A percentile compares a stretch with the other conserved stretches of the same genome.
phyloP scores from a whole-genome alignment of 768 basidiomycete genomes.

The Imleria badia region DNA sequence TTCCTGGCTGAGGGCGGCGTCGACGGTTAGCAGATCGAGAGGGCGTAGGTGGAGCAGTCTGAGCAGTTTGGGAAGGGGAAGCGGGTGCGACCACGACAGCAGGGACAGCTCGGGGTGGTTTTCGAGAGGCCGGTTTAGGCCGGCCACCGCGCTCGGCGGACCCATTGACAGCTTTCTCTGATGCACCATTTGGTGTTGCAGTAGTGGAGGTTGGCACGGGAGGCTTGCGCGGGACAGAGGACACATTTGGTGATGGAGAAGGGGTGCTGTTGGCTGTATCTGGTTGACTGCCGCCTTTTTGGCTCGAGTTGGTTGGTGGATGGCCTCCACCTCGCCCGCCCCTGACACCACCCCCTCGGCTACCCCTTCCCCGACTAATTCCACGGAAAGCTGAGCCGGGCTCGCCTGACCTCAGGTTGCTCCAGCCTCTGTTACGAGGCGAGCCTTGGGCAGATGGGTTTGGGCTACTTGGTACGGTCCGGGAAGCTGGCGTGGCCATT shows the following conservation, averaged over 20 bases:
- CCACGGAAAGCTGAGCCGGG: constrained; percentile 50
- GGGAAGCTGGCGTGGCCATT: constrained; percentile 46
- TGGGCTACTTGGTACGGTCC: constrained; percentile 27
- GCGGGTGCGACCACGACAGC: constrained; percentile 19
- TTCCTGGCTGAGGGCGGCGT: constrained; percentile 46
- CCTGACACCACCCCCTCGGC: constrained; percentile 32
- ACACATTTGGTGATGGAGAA: constrained; percentile 18
- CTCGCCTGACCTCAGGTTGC: constrained; percentile 38
- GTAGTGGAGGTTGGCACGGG: constrained; percentile 10
- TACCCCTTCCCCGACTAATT: constrained; percentile 37
- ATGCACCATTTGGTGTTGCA: constrained; percentile 19
- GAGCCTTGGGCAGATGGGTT: constrained; percentile 27
- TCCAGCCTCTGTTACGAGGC: constrained; percentile 45
- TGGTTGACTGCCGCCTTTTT: constrained; percentile 23
- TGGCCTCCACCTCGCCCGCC: constrained; percentile 31
- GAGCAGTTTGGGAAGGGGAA: constrained; percentile 22
- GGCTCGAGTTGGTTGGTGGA: constrained; percentile 20
- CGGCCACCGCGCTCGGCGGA: constrained; percentile 20
- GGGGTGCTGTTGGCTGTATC: constrained; percentile 21
- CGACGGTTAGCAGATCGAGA: constrained; percentile 48
- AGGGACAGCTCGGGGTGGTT: constrained; percentile 22
- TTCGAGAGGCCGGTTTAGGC: constrained; percentile 24
- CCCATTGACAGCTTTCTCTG: constrained; percentile 24
- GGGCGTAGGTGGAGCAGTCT: constrained; percentile 31
- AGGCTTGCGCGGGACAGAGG: constrained; percentile 17